Percentiles rank a stretch among this genome's conserved stretches.
Evolutionary conservation across 108 stramenopile species (phyloP).

Genomic region (Skeletonema potamos): DNA sequence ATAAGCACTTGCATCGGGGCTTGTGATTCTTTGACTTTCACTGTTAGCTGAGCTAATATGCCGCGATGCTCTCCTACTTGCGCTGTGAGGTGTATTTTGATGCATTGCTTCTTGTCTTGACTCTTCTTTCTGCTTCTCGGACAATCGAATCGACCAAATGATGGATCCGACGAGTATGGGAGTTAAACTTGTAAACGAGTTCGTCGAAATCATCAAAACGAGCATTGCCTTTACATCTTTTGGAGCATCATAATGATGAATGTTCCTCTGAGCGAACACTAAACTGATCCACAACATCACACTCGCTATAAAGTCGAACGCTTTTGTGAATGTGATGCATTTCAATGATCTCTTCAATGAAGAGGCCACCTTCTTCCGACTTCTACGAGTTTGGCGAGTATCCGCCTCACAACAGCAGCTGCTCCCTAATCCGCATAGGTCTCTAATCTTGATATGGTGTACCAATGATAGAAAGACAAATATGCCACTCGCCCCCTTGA

Average conservation of each 20-base stretch:
- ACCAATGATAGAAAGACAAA: slow-evolving; percentile 9
- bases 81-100: background rate
- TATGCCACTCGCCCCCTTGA: slow-evolving; percentile 14
- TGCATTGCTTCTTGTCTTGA: background rate
- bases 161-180: slow-evolving; percentile 1
- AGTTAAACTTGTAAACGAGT: slow-evolving; percentile 7
- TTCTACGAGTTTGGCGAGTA: background rate
- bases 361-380: background rate
- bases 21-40: background rate
- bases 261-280: background rate
- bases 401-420: background rate
- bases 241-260: slow-evolving; percentile 7
- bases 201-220: background rate
- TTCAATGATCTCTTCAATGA: slow-evolving; percentile 6
- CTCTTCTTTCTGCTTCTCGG: background rate
- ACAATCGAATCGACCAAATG: slow-evolving; percentile 5
- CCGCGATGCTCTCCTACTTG: background rate
- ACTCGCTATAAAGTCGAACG: slow-evolving; percentile 4
- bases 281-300: slow-evolving; percentile 16
- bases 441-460: slow-evolving; percentile 17
- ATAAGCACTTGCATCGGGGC: background rate
- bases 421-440: slow-evolving; percentile 6
- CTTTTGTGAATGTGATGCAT: slow-evolving; percentile 13
- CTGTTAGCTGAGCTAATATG: background rate
- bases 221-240: slow-evolving; percentile 12